A percentile compares a stretch with the other conserved stretches of the same genome.
phyloP scores from a whole-genome alignment of 2,329 filamentous ascomycete genomes.

The Venturia oleaginea region DNA sequence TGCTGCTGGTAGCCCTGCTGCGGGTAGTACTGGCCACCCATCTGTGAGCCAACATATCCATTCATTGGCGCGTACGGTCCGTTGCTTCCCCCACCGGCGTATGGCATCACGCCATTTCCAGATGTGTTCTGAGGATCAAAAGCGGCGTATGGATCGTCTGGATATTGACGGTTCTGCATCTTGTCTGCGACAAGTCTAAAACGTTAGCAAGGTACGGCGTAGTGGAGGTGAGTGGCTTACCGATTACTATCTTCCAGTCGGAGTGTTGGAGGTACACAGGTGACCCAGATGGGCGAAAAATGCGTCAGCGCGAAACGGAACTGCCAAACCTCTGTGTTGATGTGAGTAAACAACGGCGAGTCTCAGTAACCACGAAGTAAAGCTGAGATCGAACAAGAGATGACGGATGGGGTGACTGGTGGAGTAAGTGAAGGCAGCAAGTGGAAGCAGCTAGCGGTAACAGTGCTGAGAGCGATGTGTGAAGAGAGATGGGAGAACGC shows the following conservation, averaged over 20 bases:
- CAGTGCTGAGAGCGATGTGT: background rate
- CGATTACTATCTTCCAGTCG: background rate
- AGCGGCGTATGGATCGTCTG: background rate
- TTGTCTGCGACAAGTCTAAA: background rate
- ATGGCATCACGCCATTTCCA: background rate
- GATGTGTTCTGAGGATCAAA: background rate
- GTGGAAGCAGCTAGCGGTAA: background rate
- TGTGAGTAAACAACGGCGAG: background rate
- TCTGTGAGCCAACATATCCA: background rate
- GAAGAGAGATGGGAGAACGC: background rate
- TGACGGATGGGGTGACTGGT: background rate
- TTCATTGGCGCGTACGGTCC: background rate
- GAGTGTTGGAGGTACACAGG: background rate
- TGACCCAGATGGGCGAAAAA: background rate
- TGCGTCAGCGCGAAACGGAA: background rate
- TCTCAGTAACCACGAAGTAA: background rate
- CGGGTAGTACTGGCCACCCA: too few species aligned
- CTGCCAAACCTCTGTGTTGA: background rate
- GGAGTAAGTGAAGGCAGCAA: background rate
- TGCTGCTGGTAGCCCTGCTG: constrained; percentile 4
- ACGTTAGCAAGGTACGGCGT: background rate
- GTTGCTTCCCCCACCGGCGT: background rate
- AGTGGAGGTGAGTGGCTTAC: background rate
- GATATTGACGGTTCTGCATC: background rate
- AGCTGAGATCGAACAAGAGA: background rate